Evolutionary conservation across 495 filamentous ascomycete species (phyloP), one percentile per base, ranked within the genome.

Genomic region (Penicillium riverlandense): DNA sequence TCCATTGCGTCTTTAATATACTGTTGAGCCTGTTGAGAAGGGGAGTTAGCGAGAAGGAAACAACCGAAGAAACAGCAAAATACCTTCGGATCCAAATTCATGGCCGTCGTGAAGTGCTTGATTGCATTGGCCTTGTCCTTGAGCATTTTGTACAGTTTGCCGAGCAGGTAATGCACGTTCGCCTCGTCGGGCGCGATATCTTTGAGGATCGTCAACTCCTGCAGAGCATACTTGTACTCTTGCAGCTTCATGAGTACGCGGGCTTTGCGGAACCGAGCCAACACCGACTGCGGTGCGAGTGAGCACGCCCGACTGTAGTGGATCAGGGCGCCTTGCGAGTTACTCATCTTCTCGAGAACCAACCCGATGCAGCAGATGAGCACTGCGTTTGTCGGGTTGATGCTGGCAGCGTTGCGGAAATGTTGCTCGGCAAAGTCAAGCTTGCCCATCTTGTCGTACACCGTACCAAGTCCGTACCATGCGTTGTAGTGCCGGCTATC

Each of bases 71-170:
- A n/a, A 43, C 7, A 7, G 9, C n/a, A n/a, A 16, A 59, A 14
- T 73, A 94, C 90, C 84, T 96, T 97, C 27, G 91, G 92, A 74
- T 98, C 92, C 55, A 98, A 67, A 65, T 96, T 96, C 60, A 96
- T 62, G 16, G 94, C 92, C 57, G 86, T 88, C 0, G 92, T 97
- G 52, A 92, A 95, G 61, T 95, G 87, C 53, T 85, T 81, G 41
- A 98, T 88, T 33, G 94, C 89, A 47, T 78, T 75, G 48, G 75
- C 77, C 63, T 86, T 91, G 54, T 95, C 82, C 39, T 78, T 77
- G 44, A 95, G 51, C 48, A 70, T 75, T 69, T 94, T 95, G 63
- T 94, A 90, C 45, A 94, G 65, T 61, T 83, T 88, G 10, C 90
- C 92, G 4, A 97, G 76, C 32, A 90, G 73, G 66, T 92, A 98